Conservation (phyloP, 192 early-diverging fungal species). For the Mortierella hygrophila region DNA sequence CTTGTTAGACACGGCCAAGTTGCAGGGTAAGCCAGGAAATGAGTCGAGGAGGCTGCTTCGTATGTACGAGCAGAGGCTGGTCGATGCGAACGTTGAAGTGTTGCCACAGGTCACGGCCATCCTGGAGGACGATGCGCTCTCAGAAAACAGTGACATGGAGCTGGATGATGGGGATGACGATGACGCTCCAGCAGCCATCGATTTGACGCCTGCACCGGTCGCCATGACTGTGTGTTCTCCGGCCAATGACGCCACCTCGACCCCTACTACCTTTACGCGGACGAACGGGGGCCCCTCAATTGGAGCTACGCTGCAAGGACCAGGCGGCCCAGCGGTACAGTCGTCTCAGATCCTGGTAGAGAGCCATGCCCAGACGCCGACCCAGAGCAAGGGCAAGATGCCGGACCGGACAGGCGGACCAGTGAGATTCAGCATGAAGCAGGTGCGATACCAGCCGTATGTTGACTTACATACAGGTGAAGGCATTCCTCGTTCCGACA, state of each 20-base stretch:
- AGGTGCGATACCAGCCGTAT: slow-evolving; percentile 21
- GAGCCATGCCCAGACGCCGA: neutral
- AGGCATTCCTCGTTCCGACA: neutral
- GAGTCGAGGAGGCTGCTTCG: neutral
- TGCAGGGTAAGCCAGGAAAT: neutral
- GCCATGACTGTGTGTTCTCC: neutral
- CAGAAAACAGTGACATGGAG: neutral
- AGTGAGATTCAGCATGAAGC: slow-evolving; percentile 3
- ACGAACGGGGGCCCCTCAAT: neutral
- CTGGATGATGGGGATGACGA: slow-evolving; percentile 9
- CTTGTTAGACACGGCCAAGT: neutral
- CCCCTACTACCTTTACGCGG: neutral
- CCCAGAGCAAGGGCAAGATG: slow-evolving; percentile 1
- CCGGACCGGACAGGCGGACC: slow-evolving; percentile 2
- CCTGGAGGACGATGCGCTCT: neutral
- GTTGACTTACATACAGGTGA: neutral
- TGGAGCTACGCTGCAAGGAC: neutral
- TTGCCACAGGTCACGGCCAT: neutral
- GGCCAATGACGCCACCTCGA: neutral
- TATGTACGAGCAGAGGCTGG: neutral
- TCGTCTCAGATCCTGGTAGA: neutral
- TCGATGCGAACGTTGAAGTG: neutral
- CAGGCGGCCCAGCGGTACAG: neutral
- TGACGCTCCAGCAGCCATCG: neutral
- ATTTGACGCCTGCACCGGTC: neutral